Percentiles rank a stretch among this genome's conserved stretches.
Conservation (phyloP, 345 rosid species). For the Gynandropsis gynandra region DNA sequence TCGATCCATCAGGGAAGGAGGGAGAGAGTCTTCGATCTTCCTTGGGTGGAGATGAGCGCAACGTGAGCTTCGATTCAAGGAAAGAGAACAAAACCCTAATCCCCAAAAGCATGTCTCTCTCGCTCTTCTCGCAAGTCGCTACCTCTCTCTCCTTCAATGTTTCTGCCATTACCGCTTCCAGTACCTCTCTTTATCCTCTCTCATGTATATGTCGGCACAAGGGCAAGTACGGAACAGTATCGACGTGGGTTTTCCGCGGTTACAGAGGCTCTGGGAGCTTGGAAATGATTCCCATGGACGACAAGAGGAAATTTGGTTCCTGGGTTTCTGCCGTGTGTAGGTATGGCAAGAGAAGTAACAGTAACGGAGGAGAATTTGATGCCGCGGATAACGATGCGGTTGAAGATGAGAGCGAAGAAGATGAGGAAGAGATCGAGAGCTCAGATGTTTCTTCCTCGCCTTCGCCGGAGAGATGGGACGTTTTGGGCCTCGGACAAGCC, state of each 20-base stretch:
- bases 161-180: constrained; percentile 32
- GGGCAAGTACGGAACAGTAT: constrained; percentile 7
- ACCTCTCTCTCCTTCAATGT: constrained; percentile 25
- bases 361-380: background rate
- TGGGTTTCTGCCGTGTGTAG: constrained; percentile 27
- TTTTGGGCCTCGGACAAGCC: constrained; percentile 94
- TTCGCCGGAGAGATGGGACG: constrained; percentile 84
- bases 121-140: constrained; percentile 29
- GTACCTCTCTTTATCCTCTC: constrained; percentile 32
- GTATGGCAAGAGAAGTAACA: background rate
- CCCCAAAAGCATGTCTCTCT: constrained; percentile 30
- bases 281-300: constrained; percentile 33
- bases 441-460: constrained; percentile 22
- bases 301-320: constrained; percentile 19
- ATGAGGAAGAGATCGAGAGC: constrained; percentile 25
- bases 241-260: constrained; percentile 19
- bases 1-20: too few relatives aligned
- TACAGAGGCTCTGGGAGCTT: constrained; percentile 15
- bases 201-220: constrained; percentile 29
- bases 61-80: constrained; percentile 21
- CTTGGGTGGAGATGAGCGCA: constrained; percentile 36
- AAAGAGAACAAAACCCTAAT: background rate
- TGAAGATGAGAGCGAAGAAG: constrained; percentile 34
- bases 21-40: constrained; percentile 1
- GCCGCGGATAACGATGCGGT: constrained; percentile 29